These are phyloP conservation scores for Nepenthes mirabilis DNA, from an alignment of 148 eudicot genomes.

Conservation along the genomic window DNA sequence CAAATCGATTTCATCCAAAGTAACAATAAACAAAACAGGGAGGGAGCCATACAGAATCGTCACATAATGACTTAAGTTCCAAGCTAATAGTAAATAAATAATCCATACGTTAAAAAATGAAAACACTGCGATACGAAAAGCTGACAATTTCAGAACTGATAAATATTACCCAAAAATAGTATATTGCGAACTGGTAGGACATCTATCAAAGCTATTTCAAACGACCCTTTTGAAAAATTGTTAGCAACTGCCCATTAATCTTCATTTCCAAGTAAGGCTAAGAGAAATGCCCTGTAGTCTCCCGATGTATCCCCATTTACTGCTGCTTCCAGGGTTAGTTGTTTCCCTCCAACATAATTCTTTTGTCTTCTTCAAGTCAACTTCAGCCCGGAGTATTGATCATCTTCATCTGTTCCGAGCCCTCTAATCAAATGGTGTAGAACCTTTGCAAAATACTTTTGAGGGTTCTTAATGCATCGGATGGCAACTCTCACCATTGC, in stretches of 20 bases:
- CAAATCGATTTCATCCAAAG: too few species aligned
- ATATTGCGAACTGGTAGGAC: too few species aligned
- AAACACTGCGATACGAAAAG: too few species aligned
- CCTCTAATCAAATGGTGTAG: slow-evolving; percentile 24
- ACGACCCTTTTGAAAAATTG: too few species aligned
- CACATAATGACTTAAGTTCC: too few species aligned
- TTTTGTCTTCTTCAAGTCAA: slow-evolving; percentile 42
- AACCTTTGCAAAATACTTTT: slow-evolving; percentile 35
- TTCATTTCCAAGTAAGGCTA: slow-evolving; percentile 29
- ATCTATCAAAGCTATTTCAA: too few species aligned
- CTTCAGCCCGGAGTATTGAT: slow-evolving; percentile 34
- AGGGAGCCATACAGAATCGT: too few species aligned
- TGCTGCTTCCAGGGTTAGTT: slow-evolving; percentile 24
- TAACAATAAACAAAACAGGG: too few species aligned
- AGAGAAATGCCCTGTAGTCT: slow-evolving; percentile 21
- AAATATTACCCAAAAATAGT: too few species aligned
- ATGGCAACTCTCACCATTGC: slow-evolving; percentile 27
- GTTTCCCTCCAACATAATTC: slow-evolving; percentile 18
- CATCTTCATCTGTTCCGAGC: slow-evolving; percentile 42
- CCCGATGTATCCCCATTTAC: slow-evolving; percentile 33
- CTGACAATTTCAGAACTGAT: too few species aligned
- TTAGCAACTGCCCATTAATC: slow-evolving; percentile 6
- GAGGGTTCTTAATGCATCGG: slow-evolving; percentile 31
- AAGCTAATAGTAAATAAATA: too few species aligned
- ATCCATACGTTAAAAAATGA: too few species aligned